Percentiles rank a stretch among this genome's conserved stretches.
These are phyloP conservation scores for Loxodes magnus DNA, from an alignment of 73 alveolate species.

Conservation along the genomic window DNA sequence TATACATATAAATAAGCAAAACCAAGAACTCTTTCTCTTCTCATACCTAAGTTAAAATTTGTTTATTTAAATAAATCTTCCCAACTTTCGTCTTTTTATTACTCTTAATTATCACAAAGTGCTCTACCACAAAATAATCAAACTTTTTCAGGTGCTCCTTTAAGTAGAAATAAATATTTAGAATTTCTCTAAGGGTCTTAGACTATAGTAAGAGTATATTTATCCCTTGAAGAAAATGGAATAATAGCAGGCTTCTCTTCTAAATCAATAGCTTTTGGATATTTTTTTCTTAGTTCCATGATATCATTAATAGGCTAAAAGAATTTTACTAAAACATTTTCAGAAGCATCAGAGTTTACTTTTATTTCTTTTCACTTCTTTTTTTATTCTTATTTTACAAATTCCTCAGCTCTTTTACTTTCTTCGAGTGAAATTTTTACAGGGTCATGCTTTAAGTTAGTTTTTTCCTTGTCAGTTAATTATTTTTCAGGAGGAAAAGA, in stretches of 20 bases:
- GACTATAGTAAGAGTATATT: slow-evolving; percentile 25
- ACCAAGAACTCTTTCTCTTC: slow-evolving; percentile 83
- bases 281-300: slow-evolving; percentile 3
- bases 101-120: too few relatives aligned
- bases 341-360: slow-evolving; percentile 20
- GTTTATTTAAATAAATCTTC: slow-evolving; percentile 28
- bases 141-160: slow-evolving; percentile 49
- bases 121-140: slow-evolving; percentile 14
- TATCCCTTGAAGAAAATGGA: slow-evolving; percentile 16
- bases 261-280: slow-evolving; percentile 12
- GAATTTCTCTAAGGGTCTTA: slow-evolving; percentile 10
- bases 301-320: slow-evolving; percentile 6
- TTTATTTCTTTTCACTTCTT: too few relatives aligned
- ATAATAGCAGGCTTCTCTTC: slow-evolving; percentile 15
- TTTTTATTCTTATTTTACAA: background rate
- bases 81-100: slow-evolving; percentile 19
- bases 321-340: slow-evolving; percentile 7
- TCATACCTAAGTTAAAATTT: slow-evolving; percentile 49
- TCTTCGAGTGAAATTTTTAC: too few relatives aligned
- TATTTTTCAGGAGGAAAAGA: slow-evolving; percentile 10
- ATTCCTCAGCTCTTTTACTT: too few relatives aligned
- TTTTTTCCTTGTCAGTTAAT: slow-evolving; percentile 8
- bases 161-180: slow-evolving; percentile 14
- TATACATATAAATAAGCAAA: slow-evolving; percentile 40
- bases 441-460: too few relatives aligned